Evolutionary conservation across 2,329 filamentous ascomycete genomes (phyloP).

Genomic region (Plectosphaerella cucumerina): DNA sequence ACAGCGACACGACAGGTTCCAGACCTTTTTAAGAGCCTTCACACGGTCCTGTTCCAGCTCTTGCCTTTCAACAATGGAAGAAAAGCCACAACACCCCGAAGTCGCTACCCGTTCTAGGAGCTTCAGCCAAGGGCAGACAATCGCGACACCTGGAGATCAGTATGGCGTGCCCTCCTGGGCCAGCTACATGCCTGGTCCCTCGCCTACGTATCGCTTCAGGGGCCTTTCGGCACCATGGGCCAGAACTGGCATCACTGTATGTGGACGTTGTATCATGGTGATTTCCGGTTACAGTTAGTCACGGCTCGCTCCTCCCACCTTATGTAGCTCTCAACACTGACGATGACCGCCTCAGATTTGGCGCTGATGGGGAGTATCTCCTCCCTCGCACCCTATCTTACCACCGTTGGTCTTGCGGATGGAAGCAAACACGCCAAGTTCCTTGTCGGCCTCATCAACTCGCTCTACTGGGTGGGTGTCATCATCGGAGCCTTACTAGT

Average conservation of each 20-base stretch:
- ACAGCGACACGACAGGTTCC: too few species aligned
- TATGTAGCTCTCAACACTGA: background rate
- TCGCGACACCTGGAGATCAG: too few species aligned
- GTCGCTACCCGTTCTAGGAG: too few species aligned
- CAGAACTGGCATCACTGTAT: background rate
- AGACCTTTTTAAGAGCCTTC: too few species aligned
- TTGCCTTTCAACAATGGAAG: too few species aligned
- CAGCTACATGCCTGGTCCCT: background rate
- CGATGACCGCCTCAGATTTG: background rate
- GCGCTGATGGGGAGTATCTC: background rate
- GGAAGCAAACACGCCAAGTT: background rate
- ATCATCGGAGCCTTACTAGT: slow-evolving; percentile 1
- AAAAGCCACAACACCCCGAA: too few species aligned
- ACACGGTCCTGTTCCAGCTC: too few species aligned
- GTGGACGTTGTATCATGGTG: background rate
- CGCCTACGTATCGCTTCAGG: background rate
- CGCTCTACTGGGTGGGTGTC: slow-evolving; percentile 1
- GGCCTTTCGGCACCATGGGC: background rate
- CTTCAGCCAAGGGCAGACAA: too few species aligned
- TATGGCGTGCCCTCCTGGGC: too few species aligned
- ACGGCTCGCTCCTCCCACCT: too few species aligned
- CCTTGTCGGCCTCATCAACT: slow-evolving; percentile 1
- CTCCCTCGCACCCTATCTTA: background rate
- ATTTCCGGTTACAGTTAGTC: background rate
- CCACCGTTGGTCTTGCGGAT: background rate